Conservation (phyloP, 306 rosid species). For the Leucaena leucocephala region DNA sequence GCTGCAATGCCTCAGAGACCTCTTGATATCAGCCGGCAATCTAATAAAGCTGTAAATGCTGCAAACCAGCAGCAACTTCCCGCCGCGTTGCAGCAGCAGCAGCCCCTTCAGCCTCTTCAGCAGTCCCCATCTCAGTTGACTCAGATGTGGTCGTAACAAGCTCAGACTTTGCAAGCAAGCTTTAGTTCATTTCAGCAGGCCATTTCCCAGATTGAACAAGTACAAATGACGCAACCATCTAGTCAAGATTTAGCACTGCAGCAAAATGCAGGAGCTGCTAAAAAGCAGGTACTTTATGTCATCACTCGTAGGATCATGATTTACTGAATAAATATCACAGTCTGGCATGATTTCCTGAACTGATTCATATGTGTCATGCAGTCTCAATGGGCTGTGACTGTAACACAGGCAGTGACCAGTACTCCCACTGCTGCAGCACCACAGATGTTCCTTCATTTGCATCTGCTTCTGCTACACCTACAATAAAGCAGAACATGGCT, state of each 20-base stretch:
- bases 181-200: slow-evolving; percentile 92
- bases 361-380: slow-evolving; percentile 40
- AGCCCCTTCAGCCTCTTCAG: slow-evolving; percentile 60
- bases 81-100: slow-evolving; percentile 52
- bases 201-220: slow-evolving; percentile 85
- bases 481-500: slow-evolving; percentile 45
- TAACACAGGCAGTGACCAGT: slow-evolving; percentile 48
- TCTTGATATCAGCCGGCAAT: slow-evolving; percentile 33
- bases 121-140: slow-evolving; percentile 86
- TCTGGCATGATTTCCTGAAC: slow-evolving; percentile 12
- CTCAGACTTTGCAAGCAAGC: slow-evolving; percentile 84
- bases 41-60: slow-evolving; percentile 42
- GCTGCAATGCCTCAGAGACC: slow-evolving; percentile 24
- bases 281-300: slow-evolving; percentile 61
- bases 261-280: slow-evolving; percentile 63
- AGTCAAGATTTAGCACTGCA: slow-evolving; percentile 62
- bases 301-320: not conserved
- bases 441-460: slow-evolving; percentile 59
- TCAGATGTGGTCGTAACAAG: slow-evolving; percentile 89
- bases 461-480: slow-evolving; percentile 52
- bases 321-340: not conserved
- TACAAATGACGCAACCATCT: slow-evolving; percentile 84
- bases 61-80: slow-evolving; percentile 57
- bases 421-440: slow-evolving; percentile 46
- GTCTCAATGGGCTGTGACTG: slow-evolving; percentile 68